Conservation (phyloP, 306 rosid genomes). For the Boehmeria nivea region DNA sequence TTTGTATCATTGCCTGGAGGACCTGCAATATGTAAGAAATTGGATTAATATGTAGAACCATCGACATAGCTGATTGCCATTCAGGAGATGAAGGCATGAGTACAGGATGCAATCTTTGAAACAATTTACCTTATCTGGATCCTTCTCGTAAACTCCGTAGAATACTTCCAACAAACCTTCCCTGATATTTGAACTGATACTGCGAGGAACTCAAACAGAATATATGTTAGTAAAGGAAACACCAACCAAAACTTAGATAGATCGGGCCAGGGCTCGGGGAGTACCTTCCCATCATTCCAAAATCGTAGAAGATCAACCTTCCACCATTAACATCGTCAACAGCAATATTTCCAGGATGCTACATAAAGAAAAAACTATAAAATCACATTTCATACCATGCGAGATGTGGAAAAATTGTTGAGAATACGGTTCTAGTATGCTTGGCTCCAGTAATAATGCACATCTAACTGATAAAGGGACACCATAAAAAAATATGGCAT, state of each 20-base stretch:
- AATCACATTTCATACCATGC: background rate
- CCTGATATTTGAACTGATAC: constrained; percentile 90
- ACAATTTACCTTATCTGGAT: constrained; percentile 79
- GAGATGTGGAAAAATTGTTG: background rate
- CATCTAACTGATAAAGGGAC: too few relatives aligned
- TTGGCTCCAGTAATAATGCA: too few relatives aligned
- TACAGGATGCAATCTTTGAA: background rate
- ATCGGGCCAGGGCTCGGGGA: constrained; percentile 15
- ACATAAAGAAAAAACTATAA: constrained; percentile 24
- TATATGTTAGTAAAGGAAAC: constrained; percentile 7
- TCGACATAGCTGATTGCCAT: too few relatives aligned
- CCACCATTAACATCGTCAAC: constrained; percentile 99
- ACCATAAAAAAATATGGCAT: too few relatives aligned
- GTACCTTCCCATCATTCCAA: constrained; percentile 99
- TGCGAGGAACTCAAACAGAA: constrained; percentile 37
- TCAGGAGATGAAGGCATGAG: too few relatives aligned
- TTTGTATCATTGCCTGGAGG: constrained; percentile 93
- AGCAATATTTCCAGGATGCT: constrained; percentile 99
- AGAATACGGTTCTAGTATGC: background rate
- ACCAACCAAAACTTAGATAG: constrained; percentile 6
- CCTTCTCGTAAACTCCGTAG: constrained; percentile 94
- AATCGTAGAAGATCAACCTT: constrained; percentile 97
- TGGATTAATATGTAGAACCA: background rate
- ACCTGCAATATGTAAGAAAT: constrained; percentile 59
- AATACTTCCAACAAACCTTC: constrained; percentile 91